Evolutionary conservation across 805 yeast species (phyloP), one percentile per base, ranked within the genome.

Genomic region (Ascoidea asiatica): DNA sequence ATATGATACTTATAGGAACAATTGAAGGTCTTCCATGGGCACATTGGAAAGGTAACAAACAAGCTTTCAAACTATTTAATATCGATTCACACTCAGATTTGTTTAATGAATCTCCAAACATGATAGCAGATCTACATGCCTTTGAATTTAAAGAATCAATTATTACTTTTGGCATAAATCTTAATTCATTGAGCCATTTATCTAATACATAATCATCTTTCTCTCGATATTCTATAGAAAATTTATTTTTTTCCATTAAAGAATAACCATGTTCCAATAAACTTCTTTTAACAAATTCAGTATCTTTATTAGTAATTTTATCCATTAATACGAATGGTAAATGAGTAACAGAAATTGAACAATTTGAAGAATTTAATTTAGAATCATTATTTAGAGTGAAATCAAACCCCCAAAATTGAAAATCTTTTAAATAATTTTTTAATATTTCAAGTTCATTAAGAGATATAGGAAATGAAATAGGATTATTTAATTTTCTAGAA

Each of bases 11-110:
- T n/a, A 76, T 47, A 0, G 89, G 88, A 1, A 76, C 70, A 11
- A 81, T 56, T 0, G 87, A 73, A 0, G 95, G 94, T 45, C 95
- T 60, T 0, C 95, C 95, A 57, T 86, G 95, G 0, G 95, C 95
- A 64, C 95, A 87, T 45, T 72, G 77, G 50, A 83, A 81, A 0
- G 95, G 94, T 18, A 67, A 58, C 13, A 60, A 52, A 53, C 95
- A 84, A 3, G 44, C 19, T 0, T 64, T 50, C 22, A 86, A 62
- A 1, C 59, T 48, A 1, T 41, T 33, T 0, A 85, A 52, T 19
- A 84, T 52, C 0, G 55, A 39, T 5, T 51, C 47, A 59, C 85
- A 79, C 43, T 78, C 72, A 0, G 43, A 47, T 2, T 38, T 45
- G 0, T 65, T 52, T 39, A 87, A 56, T 1, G 44, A 37, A 39